Evolutionary conservation across 306 rosid genomes (phyloP).

Genomic region (Acacia confusa): DNA sequence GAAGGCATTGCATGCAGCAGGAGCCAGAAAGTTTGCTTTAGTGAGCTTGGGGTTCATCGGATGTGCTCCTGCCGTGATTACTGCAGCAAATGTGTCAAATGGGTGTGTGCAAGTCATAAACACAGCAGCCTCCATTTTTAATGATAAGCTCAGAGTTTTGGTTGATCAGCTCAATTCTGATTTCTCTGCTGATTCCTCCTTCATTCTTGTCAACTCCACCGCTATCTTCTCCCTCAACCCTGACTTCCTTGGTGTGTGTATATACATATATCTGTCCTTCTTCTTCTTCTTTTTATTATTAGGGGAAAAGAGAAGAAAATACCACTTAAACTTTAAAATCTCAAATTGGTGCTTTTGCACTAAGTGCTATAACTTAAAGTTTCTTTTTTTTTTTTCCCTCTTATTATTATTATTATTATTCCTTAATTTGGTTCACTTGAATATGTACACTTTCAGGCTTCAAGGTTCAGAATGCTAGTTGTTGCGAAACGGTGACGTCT

Average conservation of each 20-base stretch:
- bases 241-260: neutral
- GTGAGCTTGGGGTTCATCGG: slow-evolving; percentile 49
- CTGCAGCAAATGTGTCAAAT: neutral
- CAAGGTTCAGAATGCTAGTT: neutral
- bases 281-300: no score
- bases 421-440: no score
- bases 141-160: neutral
- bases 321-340: no score
- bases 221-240: neutral
- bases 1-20: slow-evolving; percentile 28
- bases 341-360: no score
- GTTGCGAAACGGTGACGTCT: neutral
- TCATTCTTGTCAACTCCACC: neutral
- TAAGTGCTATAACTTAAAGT: no score
- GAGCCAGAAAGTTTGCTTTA: slow-evolving; percentile 56
- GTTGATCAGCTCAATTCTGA: neutral
- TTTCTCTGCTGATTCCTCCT: neutral
- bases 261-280: neutral
- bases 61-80: neutral
- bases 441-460: neutral
- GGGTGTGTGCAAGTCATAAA: neutral
- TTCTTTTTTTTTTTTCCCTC: no score
- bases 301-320: no score
- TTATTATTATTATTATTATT: no score
- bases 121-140: neutral